Evolutionary conservation across 2,329 filamentous ascomycete genomes (phyloP), one percentile per base, ranked within the genome.

Genomic region (Xylaria sp.): DNA sequence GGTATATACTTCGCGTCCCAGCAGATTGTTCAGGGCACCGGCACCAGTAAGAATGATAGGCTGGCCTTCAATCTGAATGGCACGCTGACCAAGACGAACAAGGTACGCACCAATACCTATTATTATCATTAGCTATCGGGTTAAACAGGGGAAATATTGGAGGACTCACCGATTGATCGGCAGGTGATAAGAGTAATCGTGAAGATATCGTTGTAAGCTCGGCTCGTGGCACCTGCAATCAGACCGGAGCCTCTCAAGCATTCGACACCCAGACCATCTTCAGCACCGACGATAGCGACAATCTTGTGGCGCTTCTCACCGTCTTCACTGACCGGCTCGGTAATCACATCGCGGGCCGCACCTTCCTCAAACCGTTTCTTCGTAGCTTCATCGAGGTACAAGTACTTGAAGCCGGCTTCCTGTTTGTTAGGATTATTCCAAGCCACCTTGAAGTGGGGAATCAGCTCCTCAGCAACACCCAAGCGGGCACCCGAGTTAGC

Each of bases 41-140:
- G 96, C 96, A 88, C 96, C 96, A 77, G 96, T 99, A 72, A 99
- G 89, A 78, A 99, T 99, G 81, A 99, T 99, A 48, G 96, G 96
- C 84, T 99, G 96, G 69, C 96, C 96, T 83, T 99, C 96, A 74
- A 99, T 97, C 84, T 99, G 96, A 74, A 99, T 97, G 73, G 96
- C 95, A 90, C 96, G 94, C 84, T 99, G 96, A 69, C 96, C 96
- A 70, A 99, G 93, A 80, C 96, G 95, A 76, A 99, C 96, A 65
- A 99, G 92, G 84, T 99, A 99, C 62, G 96, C 96, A 89, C 96
- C 96, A 74, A 99, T 99, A 91, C 89, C 89, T 91, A 69, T 39
- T 15, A 41, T 39, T 15, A 37, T 52, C 28, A 34, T 84, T 82
- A 85, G 80, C 68, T 75, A 54, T 63, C n/a, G 44, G 28, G 34